These are phyloP conservation scores for Grosmannia serpens DNA, from an alignment of 2,329 filamentous ascomycete genomes.

Conservation along the genomic window DNA sequence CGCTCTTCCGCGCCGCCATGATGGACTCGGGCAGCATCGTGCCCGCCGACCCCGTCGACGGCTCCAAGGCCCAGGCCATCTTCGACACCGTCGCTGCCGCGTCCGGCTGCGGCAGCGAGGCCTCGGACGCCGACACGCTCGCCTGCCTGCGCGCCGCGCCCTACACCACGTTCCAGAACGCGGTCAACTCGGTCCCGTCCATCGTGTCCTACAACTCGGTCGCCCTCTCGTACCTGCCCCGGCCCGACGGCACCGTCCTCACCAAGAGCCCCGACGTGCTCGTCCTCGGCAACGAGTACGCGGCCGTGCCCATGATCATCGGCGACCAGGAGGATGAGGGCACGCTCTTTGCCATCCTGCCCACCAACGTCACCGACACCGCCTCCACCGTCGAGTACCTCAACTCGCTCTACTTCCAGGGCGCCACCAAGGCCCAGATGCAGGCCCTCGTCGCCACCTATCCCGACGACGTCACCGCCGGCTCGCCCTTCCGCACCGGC, in stretches of 20 bases:
- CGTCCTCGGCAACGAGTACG: slow-evolving; percentile 33
- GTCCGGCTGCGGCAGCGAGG: slow-evolving; percentile 47
- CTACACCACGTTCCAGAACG: slow-evolving; percentile 50
- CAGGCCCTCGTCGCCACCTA: slow-evolving; percentile 51
- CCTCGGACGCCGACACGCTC: slow-evolving; percentile 45
- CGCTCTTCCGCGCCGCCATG: slow-evolving; percentile 64
- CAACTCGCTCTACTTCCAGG: slow-evolving; percentile 44
- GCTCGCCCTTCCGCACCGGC: slow-evolving; percentile 62
- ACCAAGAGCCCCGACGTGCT: slow-evolving; percentile 52
- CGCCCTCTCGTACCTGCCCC: slow-evolving; percentile 61
- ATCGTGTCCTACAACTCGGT: slow-evolving; percentile 57
- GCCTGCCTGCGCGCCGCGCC: slow-evolving; percentile 51
- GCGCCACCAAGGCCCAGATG: slow-evolving; percentile 39
- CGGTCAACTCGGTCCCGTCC: slow-evolving; percentile 58
- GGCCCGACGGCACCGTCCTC: slow-evolving; percentile 56
- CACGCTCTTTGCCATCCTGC: slow-evolving; percentile 61
- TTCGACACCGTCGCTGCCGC: slow-evolving; percentile 50
- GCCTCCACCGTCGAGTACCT: slow-evolving; percentile 53
- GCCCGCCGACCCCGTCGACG: slow-evolving; percentile 53
- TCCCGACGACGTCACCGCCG: slow-evolving; percentile 38
- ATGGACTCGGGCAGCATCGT: slow-evolving; percentile 62
- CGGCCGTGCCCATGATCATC: slow-evolving; percentile 41
- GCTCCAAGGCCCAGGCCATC: slow-evolving; percentile 49
- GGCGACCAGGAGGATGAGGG: slow-evolving; percentile 75
- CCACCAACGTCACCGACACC: slow-evolving; percentile 52